These are phyloP conservation scores for Hibiscus tridactylites DNA, from an alignment of 345 rosid species.

Conservation along the genomic window DNA sequence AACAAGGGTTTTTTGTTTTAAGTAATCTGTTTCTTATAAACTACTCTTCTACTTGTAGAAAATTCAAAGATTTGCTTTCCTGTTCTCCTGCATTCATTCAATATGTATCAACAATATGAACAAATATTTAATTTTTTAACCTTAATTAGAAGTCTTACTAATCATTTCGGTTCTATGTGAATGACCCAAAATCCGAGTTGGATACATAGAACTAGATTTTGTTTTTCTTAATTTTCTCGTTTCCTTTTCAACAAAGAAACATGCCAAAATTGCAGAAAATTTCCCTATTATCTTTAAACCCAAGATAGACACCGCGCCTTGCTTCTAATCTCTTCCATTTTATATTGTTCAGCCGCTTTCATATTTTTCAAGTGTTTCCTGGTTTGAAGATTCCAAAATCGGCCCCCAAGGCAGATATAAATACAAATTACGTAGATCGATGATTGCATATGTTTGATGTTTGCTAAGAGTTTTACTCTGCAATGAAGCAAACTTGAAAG, in stretches of 20 bases:
- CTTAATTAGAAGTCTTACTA: background rate
- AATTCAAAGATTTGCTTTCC: background rate
- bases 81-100: background rate
- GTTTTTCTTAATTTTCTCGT: background rate
- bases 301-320: constrained; percentile 13
- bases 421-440: background rate
- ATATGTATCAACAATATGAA: background rate
- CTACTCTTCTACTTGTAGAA: background rate
- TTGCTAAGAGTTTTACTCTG: background rate
- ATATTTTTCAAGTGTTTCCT: background rate
- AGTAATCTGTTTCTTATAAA: background rate
- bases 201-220: background rate
- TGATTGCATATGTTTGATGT: background rate
- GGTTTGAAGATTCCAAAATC: background rate
- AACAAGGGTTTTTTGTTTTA: too few species aligned
- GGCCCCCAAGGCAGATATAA: background rate
- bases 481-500: background rate
- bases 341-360: constrained; percentile 7
- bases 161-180: background rate
- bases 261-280: background rate
- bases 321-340: constrained; percentile 16
- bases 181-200: background rate
- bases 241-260: background rate
- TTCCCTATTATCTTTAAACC: background rate
- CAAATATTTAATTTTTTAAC: background rate